phyloP scores from a whole-genome alignment of 1,284 basidiomycete genomes.

The Trichosporon sp. region DNA sequence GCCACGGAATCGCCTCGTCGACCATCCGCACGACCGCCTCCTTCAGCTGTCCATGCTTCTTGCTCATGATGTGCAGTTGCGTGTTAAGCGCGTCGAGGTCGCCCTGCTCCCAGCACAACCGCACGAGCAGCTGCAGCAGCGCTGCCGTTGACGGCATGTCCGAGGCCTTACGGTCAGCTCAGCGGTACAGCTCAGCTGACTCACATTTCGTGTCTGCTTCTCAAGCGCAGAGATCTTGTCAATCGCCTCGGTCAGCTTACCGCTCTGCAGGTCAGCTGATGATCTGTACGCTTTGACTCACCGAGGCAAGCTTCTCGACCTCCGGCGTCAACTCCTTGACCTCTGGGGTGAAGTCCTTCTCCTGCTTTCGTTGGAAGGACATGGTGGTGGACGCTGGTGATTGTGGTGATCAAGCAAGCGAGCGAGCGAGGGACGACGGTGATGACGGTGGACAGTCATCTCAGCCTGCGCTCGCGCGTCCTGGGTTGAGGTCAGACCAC shows the following conservation, averaged over 20 bases:
- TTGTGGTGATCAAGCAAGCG: constrained; percentile 3
- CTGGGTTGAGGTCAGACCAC: constrained; percentile 1
- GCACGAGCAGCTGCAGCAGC: constrained; percentile 68
- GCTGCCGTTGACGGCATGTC: constrained; percentile 86
- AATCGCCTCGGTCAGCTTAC: constrained; percentile 74
- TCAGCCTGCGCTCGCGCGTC: constrained; percentile 14
- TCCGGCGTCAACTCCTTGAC: constrained; percentile 53
- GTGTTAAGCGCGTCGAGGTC: constrained; percentile 68
- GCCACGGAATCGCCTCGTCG: constrained; percentile 73
- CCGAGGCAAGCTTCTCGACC: constrained; percentile 51
- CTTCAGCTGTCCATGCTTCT: constrained; percentile 98
- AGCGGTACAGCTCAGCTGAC: constrained; percentile 29
- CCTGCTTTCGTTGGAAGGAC: constrained; percentile 53
- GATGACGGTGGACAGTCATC: not conserved
- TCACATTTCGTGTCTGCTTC: constrained; percentile 93
- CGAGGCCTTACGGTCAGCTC: constrained; percentile 63
- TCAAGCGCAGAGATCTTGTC: constrained; percentile 87
- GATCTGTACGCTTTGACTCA: constrained; percentile 22
- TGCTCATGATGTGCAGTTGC: constrained; percentile 70
- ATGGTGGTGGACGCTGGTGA: constrained; percentile 23
- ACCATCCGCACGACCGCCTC: constrained; percentile 85
- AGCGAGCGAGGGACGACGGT: not conserved
- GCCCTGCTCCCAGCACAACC: constrained; percentile 61
- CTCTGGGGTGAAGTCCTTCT: constrained; percentile 55
- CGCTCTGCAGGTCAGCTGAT: constrained; percentile 49